These are phyloP conservation scores for Heteromeles arbutifolia DNA, from an alignment of 306 rosid species.

Conservation along the genomic window DNA sequence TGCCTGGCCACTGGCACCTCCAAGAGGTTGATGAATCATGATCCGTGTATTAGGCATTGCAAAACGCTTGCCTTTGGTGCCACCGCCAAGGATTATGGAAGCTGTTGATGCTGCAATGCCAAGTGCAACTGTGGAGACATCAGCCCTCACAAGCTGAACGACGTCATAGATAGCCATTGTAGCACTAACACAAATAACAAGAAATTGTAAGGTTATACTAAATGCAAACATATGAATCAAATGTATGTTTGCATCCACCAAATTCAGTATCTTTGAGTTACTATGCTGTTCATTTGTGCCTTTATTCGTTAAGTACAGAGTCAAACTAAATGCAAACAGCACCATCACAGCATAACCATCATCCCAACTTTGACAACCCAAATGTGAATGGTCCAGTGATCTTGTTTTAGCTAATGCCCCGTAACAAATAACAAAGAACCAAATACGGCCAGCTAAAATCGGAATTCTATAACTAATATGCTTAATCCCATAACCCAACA, in stretches of 20 bases:
- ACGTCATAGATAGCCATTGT: constrained; percentile 92
- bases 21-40: constrained; percentile 91
- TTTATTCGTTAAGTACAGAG: neutral
- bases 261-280: neutral
- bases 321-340: neutral
- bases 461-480: neutral
- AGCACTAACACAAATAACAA: constrained; percentile 45
- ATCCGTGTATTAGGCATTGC: constrained; percentile 95
- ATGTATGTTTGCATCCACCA: neutral
- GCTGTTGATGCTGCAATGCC: constrained; percentile 95
- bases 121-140: constrained; percentile 84
- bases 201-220: too few species aligned
- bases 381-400: neutral
- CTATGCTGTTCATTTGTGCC: too few species aligned
- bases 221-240: too few species aligned
- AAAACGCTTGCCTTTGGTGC: constrained; percentile 92
- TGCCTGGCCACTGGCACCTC: constrained; percentile 99
- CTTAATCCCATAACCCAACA: neutral
- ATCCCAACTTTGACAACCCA: neutral
- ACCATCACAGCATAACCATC: neutral
- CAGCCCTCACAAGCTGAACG: constrained; percentile 94
- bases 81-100: constrained; percentile 84
- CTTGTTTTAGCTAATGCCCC: neutral
- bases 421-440: neutral
- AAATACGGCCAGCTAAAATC: neutral